These are phyloP conservation scores for Thelonectria olida DNA, from an alignment of 2,329 filamentous ascomycete genomes.

Conservation along the genomic window DNA sequence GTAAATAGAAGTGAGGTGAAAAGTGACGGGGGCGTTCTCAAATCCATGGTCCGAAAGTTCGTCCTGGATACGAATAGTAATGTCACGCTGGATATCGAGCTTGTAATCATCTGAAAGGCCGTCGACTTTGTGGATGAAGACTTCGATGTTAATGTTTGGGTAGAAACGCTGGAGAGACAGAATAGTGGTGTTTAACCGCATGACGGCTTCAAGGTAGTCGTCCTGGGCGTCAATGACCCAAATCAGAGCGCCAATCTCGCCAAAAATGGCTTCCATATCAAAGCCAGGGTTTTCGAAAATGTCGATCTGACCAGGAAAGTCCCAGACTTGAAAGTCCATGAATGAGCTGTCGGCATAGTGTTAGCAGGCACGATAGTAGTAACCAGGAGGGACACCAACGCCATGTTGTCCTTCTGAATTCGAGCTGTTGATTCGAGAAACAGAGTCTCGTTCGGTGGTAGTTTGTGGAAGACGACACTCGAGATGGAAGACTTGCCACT, in stretches of 20 bases:
- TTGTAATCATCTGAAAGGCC: constrained; percentile 97
- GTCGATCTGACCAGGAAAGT: constrained; percentile 94
- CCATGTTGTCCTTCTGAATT: constrained; percentile 94
- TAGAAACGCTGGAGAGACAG: constrained; percentile 88
- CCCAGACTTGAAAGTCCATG: constrained; percentile 99
- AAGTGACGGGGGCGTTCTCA: constrained; percentile 92
- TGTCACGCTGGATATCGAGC: constrained; percentile 94
- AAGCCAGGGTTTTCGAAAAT: constrained; percentile 87
- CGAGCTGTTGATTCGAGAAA: constrained; percentile 95
- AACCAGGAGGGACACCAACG: constrained; percentile 66
- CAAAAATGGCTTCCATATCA: constrained; percentile 93
- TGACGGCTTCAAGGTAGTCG: constrained; percentile 93
- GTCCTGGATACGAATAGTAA: constrained; percentile 95
- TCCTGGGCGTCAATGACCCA: constrained; percentile 99
- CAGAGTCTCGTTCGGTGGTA: constrained; percentile 93
- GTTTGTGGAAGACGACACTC: constrained; percentile 98
- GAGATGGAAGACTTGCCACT: constrained; percentile 98
- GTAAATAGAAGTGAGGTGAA: constrained; percentile 97
- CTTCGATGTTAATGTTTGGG: constrained; percentile 94
- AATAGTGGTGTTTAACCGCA: constrained; percentile 87
- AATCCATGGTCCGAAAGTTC: constrained; percentile 93
- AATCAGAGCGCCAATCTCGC: constrained; percentile 91
- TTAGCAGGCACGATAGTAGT: constrained; percentile 14
- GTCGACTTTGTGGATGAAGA: constrained; percentile 99
- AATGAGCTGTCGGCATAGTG: constrained; percentile 74